Percentiles rank a stretch among this genome's conserved stretches.
These are phyloP conservation scores for Eutypella sp. DNA, from an alignment of 2,329 filamentous ascomycete genomes.

Conservation along the genomic window DNA sequence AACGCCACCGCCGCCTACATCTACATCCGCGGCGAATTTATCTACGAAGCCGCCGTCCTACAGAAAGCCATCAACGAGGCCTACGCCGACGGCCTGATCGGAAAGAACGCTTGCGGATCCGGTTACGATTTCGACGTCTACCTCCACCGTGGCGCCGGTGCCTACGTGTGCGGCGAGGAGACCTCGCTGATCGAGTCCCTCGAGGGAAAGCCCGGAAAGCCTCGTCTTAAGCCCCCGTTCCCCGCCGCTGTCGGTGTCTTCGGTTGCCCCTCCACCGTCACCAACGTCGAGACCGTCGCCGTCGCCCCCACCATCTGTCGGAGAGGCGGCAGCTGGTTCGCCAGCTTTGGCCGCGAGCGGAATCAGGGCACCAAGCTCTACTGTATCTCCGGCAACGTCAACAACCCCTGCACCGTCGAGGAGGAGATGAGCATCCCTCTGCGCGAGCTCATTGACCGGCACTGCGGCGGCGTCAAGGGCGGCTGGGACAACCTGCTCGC, in stretches of 20 bases:
- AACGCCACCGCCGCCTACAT: slow-evolving; percentile 98
- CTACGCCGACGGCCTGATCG: slow-evolving; percentile 88
- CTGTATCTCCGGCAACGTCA: slow-evolving; percentile 98
- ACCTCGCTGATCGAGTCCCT: slow-evolving; percentile 97
- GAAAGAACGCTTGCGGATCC: slow-evolving; percentile 95
- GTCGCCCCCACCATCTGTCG: slow-evolving; percentile 95
- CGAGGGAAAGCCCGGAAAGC: slow-evolving; percentile 98
- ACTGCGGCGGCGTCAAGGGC: slow-evolving; percentile 93
- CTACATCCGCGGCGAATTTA: slow-evolving; percentile 98
- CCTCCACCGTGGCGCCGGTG: slow-evolving; percentile 92
- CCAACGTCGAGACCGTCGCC: slow-evolving; percentile 95
- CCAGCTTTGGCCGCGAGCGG: slow-evolving; percentile 86
- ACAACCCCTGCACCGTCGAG: slow-evolving; percentile 96
- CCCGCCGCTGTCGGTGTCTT: slow-evolving; percentile 96
- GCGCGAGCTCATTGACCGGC: slow-evolving; percentile 92
- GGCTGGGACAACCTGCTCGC: slow-evolving; percentile 98
- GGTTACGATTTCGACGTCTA: slow-evolving; percentile 98
- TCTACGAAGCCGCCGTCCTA: slow-evolving; percentile 88
- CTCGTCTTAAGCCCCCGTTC: slow-evolving; percentile 96
- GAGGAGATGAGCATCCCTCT: slow-evolving; percentile 99
- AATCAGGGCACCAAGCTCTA: slow-evolving; percentile 97
- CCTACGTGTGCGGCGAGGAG: slow-evolving; percentile 97
- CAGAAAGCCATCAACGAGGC: slow-evolving; percentile 97
- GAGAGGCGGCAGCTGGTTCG: slow-evolving; percentile 90
- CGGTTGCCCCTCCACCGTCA: slow-evolving; percentile 94